A percentile compares a stretch with the other conserved stretches of the same genome.
These are phyloP conservation scores for Stachybotrys echinatus DNA, from an alignment of 2,329 filamentous ascomycete genomes.

Conservation along the genomic window DNA sequence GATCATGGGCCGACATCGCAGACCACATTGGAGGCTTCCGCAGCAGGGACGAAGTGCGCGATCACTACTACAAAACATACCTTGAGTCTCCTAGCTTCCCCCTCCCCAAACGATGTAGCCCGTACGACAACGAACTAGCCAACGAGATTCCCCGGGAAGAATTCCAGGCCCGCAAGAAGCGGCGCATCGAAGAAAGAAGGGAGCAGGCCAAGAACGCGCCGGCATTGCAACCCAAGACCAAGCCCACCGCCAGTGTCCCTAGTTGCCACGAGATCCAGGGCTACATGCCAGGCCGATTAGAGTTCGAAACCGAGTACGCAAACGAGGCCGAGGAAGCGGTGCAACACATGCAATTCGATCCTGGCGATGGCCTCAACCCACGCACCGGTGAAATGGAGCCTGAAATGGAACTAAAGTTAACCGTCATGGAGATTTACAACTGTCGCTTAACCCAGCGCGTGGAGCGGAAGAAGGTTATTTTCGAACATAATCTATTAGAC, in stretches of 20 bases:
- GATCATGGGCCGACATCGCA: slow-evolving; percentile 96
- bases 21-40: slow-evolving; percentile 97
- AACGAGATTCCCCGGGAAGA: slow-evolving; percentile 82
- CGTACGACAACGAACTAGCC: slow-evolving; percentile 71
- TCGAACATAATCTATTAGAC: slow-evolving; percentile 89
- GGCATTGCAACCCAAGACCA: slow-evolving; percentile 83
- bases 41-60: slow-evolving; percentile 89
- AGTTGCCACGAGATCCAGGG: slow-evolving; percentile 97
- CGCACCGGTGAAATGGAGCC: slow-evolving; percentile 82
- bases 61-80: slow-evolving; percentile 88
- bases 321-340: slow-evolving; percentile 98
- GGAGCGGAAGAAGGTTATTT: slow-evolving; percentile 93
- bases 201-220: slow-evolving; percentile 81
- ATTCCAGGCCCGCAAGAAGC: slow-evolving; percentile 89
- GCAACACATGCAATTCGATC: slow-evolving; percentile 97
- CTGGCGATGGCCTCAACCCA: slow-evolving; percentile 86
- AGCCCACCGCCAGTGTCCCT: slow-evolving; percentile 91
- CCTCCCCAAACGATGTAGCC: slow-evolving; percentile 79
- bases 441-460: slow-evolving; percentile 82
- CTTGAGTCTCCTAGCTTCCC: slow-evolving; percentile 81
- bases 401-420: slow-evolving; percentile 96
- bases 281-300: slow-evolving; percentile 94
- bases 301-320: slow-evolving; percentile 96
- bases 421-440: slow-evolving; percentile 98
- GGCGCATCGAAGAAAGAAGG: slow-evolving; percentile 85